Base-by-base conservation (phyloP, 768 basidiomycete species). In the Rhodotorula paludigena region DNA sequence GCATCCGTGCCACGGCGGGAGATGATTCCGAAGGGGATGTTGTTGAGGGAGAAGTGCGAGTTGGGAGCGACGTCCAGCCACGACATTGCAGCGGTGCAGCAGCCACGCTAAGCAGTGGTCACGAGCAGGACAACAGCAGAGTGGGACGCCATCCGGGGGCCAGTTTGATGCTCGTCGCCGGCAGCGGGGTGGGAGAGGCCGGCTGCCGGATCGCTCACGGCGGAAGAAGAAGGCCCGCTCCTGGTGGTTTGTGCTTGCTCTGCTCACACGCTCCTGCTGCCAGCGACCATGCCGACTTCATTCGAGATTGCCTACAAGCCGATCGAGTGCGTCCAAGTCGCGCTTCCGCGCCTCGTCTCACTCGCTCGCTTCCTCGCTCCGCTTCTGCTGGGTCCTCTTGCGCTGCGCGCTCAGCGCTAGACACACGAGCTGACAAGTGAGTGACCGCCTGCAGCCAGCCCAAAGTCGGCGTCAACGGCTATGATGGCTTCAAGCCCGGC, bases 1-100 rank as follows among this genome's bases (percentile, higher is more conserved):
- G 30, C 51, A 25, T 5, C 52, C 20, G 23, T 35, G 33, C 33
- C 23, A 9, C 57, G 38, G 36, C 54, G 61, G 23, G 66, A 59
- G 52, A 64, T 39, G 56, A 74, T 21, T 33, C 73, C 71, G 48
- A 74, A 72, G 6, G 71, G 73, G 38, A 73, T 61, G 52, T 73
- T 71, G 65, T 51, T 47, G 54, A 71, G 55, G 25, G 69, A 63
- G 58, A 73, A 73, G 44, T 71, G 57, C 44, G 52, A 66, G 51
- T 58, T 41, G 47, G 48, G 9, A n/a, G 23, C 23, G 36, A 63
- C 49, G 18, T 20, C 20, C 18, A 73, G 49, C 61, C 62, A 72
- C 38, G 55, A 52, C 21, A 23, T 2, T 23, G 7, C 23, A 4
- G 42, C 9, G 12, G 42, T 4, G 42, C 10, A 39, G 38, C 10